A percentile compares a stretch with the other conserved stretches of the same genome.
Evolutionary conservation across 2,329 filamentous ascomycete genomes (phyloP).

Genomic region (Alternaria metachromatica): DNA sequence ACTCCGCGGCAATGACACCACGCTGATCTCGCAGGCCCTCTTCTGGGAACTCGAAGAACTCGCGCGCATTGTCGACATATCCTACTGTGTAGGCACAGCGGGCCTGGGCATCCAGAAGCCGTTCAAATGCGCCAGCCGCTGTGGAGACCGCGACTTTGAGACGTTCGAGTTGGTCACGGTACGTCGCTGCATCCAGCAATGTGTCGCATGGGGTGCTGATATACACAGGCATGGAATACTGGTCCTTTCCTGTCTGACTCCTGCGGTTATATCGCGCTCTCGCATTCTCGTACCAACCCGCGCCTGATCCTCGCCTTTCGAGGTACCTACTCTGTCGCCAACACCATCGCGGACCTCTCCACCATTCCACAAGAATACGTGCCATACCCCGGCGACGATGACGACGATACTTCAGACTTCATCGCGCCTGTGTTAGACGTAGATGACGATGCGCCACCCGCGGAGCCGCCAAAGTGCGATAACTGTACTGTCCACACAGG

Average conservation of each 20-base stretch:
- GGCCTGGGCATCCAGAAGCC: conserved; percentile 84
- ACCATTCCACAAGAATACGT: conserved; percentile 89
- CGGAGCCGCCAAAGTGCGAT: conserved; percentile 64
- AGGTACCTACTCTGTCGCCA: conserved; percentile 91
- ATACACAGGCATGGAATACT: conserved; percentile 80
- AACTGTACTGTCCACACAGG: conserved; percentile 95
- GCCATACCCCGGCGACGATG: conserved; percentile 72
- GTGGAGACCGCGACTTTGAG: conserved; percentile 80
- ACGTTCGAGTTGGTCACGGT: conserved; percentile 75
- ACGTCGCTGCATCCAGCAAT: conserved; percentile 12
- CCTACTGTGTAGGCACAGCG: conserved; percentile 88
- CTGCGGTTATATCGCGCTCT: conserved; percentile 92
- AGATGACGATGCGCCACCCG: conserved; percentile 29
- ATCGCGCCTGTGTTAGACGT: conserved; percentile 23
- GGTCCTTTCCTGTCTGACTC: conserved; percentile 86
- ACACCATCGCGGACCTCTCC: conserved; percentile 88
- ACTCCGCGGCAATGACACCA: conserved; percentile 39
- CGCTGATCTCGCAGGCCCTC: conserved; percentile 64
- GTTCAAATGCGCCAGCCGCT: conserved; percentile 85
- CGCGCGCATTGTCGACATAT: conserved; percentile 89
- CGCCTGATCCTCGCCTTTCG: conserved; percentile 88
- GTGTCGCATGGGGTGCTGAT: conserved; percentile 12
- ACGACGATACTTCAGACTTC: conserved; percentile 46
- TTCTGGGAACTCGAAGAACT: conserved; percentile 86
- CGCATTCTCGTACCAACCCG: conserved; percentile 66